Evolutionary conservation across 192 early-diverging fungal species (phyloP).

Genomic region (Geranomyces variabilis): DNA sequence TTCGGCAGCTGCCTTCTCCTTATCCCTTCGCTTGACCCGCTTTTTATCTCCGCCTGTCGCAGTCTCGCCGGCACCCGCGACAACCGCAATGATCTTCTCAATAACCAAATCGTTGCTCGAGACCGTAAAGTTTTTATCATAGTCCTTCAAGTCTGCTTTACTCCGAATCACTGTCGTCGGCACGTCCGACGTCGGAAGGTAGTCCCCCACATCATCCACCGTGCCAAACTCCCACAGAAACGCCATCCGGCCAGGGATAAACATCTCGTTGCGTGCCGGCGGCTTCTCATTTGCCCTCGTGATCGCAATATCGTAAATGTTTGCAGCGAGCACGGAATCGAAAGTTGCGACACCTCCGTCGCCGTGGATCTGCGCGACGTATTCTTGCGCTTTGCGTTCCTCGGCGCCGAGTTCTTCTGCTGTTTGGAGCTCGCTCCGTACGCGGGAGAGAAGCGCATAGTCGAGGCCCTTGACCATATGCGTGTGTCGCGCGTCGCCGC

Average conservation of each 20-base stretch:
- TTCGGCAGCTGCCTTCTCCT: conserved; percentile 28
- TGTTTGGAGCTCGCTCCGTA: conserved; percentile 50
- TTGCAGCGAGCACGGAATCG: conserved; percentile 46
- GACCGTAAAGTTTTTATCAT: conserved; percentile 32
- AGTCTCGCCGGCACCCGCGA: conserved; percentile 48
- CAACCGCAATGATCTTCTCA: conserved; percentile 69
- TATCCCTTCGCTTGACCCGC: conserved; percentile 53
- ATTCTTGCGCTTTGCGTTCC: conserved; percentile 46
- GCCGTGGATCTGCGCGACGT: conserved; percentile 49
- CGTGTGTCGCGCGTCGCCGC: conserved; percentile 83
- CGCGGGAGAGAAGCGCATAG: conserved; percentile 77
- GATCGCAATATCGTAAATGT: conserved; percentile 52
- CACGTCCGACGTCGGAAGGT: conserved; percentile 54
- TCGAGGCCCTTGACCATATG: conserved; percentile 95
- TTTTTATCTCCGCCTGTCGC: conserved; percentile 29
- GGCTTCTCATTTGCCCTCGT: conserved; percentile 37
- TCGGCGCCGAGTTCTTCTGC: conserved; percentile 20
- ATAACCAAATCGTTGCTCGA: conserved; percentile 69
- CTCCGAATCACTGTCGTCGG: conserved; percentile 78
- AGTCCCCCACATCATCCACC: conserved; percentile 31
- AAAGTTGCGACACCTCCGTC: conserved; percentile 48
- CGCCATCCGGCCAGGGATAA: conserved; percentile 75
- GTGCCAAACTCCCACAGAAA: conserved; percentile 61
- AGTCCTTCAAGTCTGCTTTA: conserved; percentile 65
- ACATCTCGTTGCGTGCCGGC: conserved; percentile 67